Percentiles rank a stretch among this genome's conserved stretches.
Conservation (phyloP, 1,284 basidiomycete species). For the Marasmius oreades region DNA sequence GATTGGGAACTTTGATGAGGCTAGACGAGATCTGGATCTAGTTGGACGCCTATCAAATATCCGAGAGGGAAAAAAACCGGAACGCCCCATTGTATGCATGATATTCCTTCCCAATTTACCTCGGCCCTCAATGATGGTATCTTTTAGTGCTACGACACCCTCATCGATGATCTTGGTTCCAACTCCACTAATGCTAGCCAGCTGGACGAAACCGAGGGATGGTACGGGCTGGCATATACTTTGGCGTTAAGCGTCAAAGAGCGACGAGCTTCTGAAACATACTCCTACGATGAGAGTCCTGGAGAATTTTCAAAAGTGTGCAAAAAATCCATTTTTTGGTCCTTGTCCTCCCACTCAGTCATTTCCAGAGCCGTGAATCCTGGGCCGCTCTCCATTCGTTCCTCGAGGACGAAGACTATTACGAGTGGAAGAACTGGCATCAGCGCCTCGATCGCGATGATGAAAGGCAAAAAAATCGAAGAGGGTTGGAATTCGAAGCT, state of each 20-base stretch:
- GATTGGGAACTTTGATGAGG: neutral
- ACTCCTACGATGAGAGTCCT: conserved; percentile 18
- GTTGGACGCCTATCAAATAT: conserved; percentile 18
- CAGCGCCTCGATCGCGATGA: conserved; percentile 32
- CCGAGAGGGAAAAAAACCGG: conserved; percentile 24
- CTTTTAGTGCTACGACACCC: conserved; percentile 20
- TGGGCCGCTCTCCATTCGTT: conserved; percentile 41
- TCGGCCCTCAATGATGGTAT: neutral
- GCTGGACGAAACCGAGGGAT: conserved; percentile 29
- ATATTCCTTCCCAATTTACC: neutral
- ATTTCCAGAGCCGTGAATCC: conserved; percentile 37
- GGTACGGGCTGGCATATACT: conserved; percentile 43
- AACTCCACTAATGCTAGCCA: conserved; percentile 2
- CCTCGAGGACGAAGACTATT: conserved; percentile 36
- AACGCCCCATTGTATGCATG: conserved; percentile 16
- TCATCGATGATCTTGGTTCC: conserved; percentile 20
- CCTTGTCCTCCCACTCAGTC: neutral
- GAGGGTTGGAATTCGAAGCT: conserved; percentile 31
- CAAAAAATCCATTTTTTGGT: neutral
- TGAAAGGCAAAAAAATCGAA: conserved; percentile 27
- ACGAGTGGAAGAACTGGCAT: conserved; percentile 38
- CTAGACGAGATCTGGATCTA: neutral
- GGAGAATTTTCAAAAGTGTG: conserved; percentile 42
- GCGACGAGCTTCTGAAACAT: conserved; percentile 29
- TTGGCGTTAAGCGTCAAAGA: conserved; percentile 39